phyloP scores from a whole-genome alignment of 2,329 filamentous ascomycete species.

The Monilinia polystroma region DNA sequence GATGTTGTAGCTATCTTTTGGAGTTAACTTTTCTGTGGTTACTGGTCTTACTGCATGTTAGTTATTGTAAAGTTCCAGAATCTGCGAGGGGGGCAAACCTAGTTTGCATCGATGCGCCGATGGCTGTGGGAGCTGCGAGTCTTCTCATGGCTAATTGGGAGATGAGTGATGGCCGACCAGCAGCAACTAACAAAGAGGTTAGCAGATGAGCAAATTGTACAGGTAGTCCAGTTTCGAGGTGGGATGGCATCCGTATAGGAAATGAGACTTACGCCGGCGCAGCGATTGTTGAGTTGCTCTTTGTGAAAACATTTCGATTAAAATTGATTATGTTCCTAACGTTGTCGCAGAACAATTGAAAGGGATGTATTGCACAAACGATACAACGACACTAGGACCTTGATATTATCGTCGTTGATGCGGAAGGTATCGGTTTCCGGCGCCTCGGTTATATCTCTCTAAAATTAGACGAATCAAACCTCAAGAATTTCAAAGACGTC shows the following conservation, averaged over 20 bases:
- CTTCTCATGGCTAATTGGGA: constrained; percentile 45
- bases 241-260: constrained; percentile 17
- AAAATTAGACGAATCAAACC: constrained; percentile 27
- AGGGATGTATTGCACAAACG: constrained; percentile 17
- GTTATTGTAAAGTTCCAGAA: constrained; percentile 15
- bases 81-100: constrained; percentile 43
- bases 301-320: constrained; percentile 46
- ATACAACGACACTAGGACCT: constrained; percentile 9
- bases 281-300: constrained; percentile 46
- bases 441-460: constrained; percentile 27
- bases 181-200: constrained; percentile 43
- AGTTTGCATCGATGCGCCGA: constrained; percentile 47
- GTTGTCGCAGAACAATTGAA: constrained; percentile 7
- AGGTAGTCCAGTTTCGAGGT: constrained; percentile 19
- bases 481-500: constrained; percentile 26
- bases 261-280: constrained; percentile 42
- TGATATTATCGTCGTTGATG: constrained; percentile 34
- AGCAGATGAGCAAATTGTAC: constrained; percentile 20
- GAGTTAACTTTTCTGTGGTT: constrained; percentile 48
- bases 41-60: constrained; percentile 44
- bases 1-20: constrained; percentile 50
- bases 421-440: constrained; percentile 30
- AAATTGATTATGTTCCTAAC: constrained; percentile 24
- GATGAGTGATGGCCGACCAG: constrained; percentile 44
- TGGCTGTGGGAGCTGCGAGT: constrained; percentile 43